A percentile compares a stretch with the other conserved stretches of the same genome.
Evolutionary conservation across 1,139 yeast genomes (phyloP).

Genomic region (Torulaspora globosa): DNA sequence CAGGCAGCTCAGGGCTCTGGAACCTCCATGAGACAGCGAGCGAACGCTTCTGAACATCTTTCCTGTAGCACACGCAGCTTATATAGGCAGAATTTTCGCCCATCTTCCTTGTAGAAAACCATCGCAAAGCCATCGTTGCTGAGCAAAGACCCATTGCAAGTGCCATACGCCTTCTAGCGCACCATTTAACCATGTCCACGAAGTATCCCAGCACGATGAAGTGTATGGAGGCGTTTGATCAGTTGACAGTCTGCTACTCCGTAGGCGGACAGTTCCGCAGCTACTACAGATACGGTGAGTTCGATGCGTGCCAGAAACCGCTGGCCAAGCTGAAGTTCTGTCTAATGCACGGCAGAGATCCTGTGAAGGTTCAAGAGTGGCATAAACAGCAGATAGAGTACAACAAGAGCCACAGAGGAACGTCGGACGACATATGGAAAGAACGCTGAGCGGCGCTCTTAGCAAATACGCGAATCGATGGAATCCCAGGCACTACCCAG

Average conservation of each 20-base stretch:
- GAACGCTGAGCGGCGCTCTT: constrained; percentile 21
- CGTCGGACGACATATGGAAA: constrained; percentile 82
- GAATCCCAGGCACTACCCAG: too few species aligned
- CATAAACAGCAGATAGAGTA: constrained; percentile 56
- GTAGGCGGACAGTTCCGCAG: constrained; percentile 83
- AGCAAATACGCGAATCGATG: not conserved
- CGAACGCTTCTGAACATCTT: constrained; percentile 2
- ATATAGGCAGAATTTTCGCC: constrained; percentile 1
- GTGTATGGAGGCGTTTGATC: constrained; percentile 81
- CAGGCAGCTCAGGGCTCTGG: not conserved
- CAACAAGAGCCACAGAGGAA: constrained; percentile 59
- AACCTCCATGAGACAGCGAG: not conserved
- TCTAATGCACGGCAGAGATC: constrained; percentile 49
- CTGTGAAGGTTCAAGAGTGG: constrained; percentile 61
- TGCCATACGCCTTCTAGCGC: not conserved
- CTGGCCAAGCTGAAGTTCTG: constrained; percentile 81
- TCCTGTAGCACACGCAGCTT: not conserved
- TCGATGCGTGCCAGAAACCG: constrained; percentile 65
- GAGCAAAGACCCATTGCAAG: not conserved
- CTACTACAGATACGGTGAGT: constrained; percentile 76
- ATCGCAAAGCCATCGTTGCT: not conserved
- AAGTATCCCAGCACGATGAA: constrained; percentile 48
- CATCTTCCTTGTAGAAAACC: constrained; percentile 1
- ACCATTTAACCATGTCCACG: constrained; percentile 9
- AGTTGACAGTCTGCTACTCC: constrained; percentile 78